These are phyloP conservation scores for Pyropia haitanensis DNA, from an alignment of 23 red algal genomes.

Conservation along the genomic window DNA sequence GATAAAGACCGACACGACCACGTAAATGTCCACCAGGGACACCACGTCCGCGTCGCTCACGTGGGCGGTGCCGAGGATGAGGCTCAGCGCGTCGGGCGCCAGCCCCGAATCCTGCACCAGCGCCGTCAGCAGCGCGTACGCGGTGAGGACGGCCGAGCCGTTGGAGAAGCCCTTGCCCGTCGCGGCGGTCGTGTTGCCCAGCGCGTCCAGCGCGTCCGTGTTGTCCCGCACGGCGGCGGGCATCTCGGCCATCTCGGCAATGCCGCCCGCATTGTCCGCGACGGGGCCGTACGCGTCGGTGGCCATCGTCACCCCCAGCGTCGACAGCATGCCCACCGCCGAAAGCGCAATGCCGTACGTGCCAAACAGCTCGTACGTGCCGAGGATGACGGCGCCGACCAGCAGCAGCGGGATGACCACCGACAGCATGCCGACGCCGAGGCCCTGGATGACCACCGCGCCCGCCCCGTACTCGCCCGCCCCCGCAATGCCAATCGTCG, in stretches of 20 bases:
- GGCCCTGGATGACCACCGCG: conserved; percentile 32
- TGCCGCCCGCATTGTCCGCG: conserved; percentile 60
- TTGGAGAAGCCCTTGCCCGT: conserved; percentile 46
- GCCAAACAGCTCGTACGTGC: conserved; percentile 39
- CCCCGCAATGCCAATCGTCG: conserved; percentile 25
- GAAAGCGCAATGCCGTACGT: conserved; percentile 59
- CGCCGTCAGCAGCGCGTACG: conserved; percentile 34
- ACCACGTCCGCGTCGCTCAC: conserved; percentile 6
- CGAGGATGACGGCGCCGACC: conserved; percentile 41
- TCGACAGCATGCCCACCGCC: conserved; percentile 54
- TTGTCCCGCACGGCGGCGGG: conserved; percentile 27
- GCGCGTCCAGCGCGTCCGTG: conserved; percentile 62
- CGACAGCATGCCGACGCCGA: conserved; percentile 59
- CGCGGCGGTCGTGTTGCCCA: conserved; percentile 56
- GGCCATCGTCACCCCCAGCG: conserved; percentile 38
- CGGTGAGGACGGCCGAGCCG: conserved; percentile 58
- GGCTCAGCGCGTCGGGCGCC: conserved; percentile 1
- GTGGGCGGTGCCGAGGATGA: not conserved
- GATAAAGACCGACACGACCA: conserved; percentile 5
- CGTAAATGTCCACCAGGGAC: conserved; percentile 18
- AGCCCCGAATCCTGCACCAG: conserved; percentile 31
- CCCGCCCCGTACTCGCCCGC: conserved; percentile 45
- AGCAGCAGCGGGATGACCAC: conserved; percentile 27
- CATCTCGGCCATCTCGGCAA: conserved; percentile 42
- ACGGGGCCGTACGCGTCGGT: conserved; percentile 53